Evolutionary conservation across 371 early-diverging fungal species (phyloP), one percentile per base, ranked within the genome.

Genomic region (Choanephora cucurbitarum): DNA sequence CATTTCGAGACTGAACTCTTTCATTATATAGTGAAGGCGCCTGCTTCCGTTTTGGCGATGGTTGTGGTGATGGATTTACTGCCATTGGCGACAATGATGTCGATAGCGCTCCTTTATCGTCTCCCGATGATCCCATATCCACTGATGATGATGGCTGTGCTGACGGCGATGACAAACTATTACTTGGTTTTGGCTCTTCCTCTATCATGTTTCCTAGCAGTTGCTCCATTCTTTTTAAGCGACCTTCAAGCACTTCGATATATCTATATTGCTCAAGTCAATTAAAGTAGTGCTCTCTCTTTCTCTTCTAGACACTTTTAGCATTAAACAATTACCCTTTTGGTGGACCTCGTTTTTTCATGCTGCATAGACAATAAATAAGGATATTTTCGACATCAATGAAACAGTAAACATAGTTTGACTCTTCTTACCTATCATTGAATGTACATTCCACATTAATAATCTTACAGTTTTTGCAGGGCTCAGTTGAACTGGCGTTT

Each of bases 141-240:
- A 28, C 3, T 28, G 7, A 7, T 5, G 28, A 7, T 28, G 28
- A 7, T 28, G 28, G 7, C 28, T 3, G 28, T 7, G 28, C 5
- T 28, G 28, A 7, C 7, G 28, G 5, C 28, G 37, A n/a, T 32
- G 32, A 23, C 22, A 15, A 43, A 37, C 8, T 31, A 22, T 46
- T 40, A 18, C 17, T 15, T 49, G 37, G 47, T 73, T 65, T 18
- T 15, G 15, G 28, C 31, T 8, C 13, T 18, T 37, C 37, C 2
- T 37, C 37, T 15, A 37, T 39, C n/a, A 58, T 19, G 3, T 76
- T 78, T 3, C 80, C 77, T 4, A 87, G 67, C 23, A 88, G 69
- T 19, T 68, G 67, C 60, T 88, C 88, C 85, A 88, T 83, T 19
- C 85, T 77, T 53, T 85, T 82, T 11, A 88, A 60, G 49, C 88